These are phyloP conservation scores for Neotropicomus parvogracilis DNA, from an alignment of 1,284 basidiomycete species.

Conservation along the genomic window DNA sequence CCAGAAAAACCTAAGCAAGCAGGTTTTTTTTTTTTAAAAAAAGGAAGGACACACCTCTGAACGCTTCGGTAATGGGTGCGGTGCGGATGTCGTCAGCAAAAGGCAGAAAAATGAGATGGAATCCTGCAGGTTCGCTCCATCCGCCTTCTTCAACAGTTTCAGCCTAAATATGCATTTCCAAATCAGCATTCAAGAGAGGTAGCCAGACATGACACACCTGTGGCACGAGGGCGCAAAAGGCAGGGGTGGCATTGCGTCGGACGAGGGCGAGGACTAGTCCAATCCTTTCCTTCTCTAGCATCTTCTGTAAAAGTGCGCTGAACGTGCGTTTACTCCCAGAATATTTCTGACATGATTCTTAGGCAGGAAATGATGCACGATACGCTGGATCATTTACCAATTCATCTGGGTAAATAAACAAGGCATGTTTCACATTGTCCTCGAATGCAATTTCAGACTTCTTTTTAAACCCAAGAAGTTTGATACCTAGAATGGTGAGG, in stretches of 20 bases:
- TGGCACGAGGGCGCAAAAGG: constrained; percentile 84
- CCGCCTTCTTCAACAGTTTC: constrained; percentile 73
- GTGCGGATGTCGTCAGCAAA: constrained; percentile 92
- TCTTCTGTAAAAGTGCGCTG: constrained; percentile 80
- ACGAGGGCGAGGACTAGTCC: constrained; percentile 74
- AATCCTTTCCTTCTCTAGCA: constrained; percentile 80
- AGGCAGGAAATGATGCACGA: not conserved
- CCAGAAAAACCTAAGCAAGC: constrained; percentile 1
- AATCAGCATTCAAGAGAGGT: not conserved
- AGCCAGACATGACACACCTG: constrained; percentile 51
- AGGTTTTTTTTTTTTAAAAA: not conserved
- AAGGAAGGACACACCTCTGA: constrained; percentile 45
- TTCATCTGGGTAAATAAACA: constrained; percentile 94
- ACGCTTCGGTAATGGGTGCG: constrained; percentile 56
- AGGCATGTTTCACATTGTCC: constrained; percentile 88
- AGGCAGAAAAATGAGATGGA: constrained; percentile 88
- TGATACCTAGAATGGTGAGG: constrained; percentile 52
- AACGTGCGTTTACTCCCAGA: constrained; percentile 92
- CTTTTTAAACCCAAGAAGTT: constrained; percentile 90
- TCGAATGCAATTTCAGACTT: constrained; percentile 70
- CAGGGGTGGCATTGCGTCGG: constrained; percentile 71
- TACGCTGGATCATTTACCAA: constrained; percentile 44
- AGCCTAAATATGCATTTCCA: constrained; percentile 41
- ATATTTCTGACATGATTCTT: constrained; percentile 51
- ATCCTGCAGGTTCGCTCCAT: constrained; percentile 83